These are phyloP conservation scores for Blastobotrys apis DNA, from an alignment of 1,139 yeast genomes.

Conservation along the genomic window DNA sequence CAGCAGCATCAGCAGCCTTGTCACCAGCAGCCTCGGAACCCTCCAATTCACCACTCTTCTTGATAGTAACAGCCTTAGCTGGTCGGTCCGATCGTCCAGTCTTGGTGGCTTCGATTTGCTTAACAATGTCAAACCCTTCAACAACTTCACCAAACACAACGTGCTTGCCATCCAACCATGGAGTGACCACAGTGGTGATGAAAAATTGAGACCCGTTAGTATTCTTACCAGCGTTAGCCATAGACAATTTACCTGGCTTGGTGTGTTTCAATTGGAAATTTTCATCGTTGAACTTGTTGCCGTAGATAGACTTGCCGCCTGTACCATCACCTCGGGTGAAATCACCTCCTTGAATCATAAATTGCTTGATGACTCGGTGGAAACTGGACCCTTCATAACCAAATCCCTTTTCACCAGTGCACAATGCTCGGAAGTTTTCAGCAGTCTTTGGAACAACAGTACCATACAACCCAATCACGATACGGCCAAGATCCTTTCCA, in stretches of 20 bases:
- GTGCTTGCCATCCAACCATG: slow-evolving; percentile 93
- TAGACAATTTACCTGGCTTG: slow-evolving; percentile 69
- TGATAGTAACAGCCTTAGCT: slow-evolving; percentile 62
- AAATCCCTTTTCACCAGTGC: slow-evolving; percentile 75
- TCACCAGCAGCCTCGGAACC: slow-evolving; percentile 13
- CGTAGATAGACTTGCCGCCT: slow-evolving; percentile 95
- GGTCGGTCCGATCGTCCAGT: slow-evolving; percentile 71
- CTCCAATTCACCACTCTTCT: slow-evolving; percentile 69
- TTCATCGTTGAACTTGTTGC: slow-evolving; percentile 82
- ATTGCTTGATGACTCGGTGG: slow-evolving; percentile 92
- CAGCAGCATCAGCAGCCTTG: slow-evolving; percentile 14
- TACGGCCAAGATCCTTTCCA: slow-evolving; percentile 63
- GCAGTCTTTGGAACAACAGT: slow-evolving; percentile 91
- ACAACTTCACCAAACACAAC: slow-evolving; percentile 93
- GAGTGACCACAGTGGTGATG: slow-evolving; percentile 84
- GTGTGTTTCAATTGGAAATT: slow-evolving; percentile 77
- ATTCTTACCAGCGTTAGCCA: slow-evolving; percentile 97
- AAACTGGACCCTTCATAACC: slow-evolving; percentile 81
- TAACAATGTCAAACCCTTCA: slow-evolving; percentile 80
- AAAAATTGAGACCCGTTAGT: slow-evolving; percentile 96
- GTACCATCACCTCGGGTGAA: slow-evolving; percentile 89
- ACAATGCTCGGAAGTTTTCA: slow-evolving; percentile 66
- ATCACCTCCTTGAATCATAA: slow-evolving; percentile 98
- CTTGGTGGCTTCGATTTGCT: slow-evolving; percentile 71
- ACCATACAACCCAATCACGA: slow-evolving; percentile 75